Evolutionary conservation across 2,329 filamentous ascomycete genomes (phyloP).

Genomic region (Cladorrhinum sp.): DNA sequence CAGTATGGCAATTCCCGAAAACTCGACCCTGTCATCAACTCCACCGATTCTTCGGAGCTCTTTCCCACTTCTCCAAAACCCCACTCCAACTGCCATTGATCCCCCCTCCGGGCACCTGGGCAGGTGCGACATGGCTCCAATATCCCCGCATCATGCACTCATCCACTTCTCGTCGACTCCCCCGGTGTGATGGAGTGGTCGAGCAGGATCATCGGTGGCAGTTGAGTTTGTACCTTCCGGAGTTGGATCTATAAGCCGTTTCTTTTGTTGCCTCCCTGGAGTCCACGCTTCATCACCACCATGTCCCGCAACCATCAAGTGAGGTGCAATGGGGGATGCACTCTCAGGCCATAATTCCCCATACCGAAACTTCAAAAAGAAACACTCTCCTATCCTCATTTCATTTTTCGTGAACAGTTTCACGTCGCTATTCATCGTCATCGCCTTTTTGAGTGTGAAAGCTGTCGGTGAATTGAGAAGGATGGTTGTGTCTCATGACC

Average conservation of each 20-base stretch:
- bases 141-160: background rate
- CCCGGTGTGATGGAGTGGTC: background rate
- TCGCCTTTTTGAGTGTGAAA: background rate
- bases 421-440: background rate
- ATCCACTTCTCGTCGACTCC: background rate
- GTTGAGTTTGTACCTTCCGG: background rate
- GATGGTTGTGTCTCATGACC: conserved; percentile 18
- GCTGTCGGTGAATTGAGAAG: conserved; percentile 1
- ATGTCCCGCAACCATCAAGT: background rate
- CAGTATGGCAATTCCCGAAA: conserved; percentile 2
- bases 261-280: background rate
- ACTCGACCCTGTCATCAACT: background rate
- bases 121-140: no score
- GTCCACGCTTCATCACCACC: background rate
- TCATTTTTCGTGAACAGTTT: background rate
- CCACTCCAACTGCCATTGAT: conserved; percentile 4
- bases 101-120: no score
- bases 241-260: background rate
- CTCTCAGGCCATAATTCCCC: background rate
- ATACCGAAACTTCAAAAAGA: background rate
- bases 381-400: background rate
- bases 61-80: conserved; percentile 14
- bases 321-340: background rate
- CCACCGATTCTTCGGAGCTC: conserved; percentile 8
- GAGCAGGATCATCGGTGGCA: background rate